Conservation (phyloP, 306 rosid genomes). For the Prunus padus region DNA sequence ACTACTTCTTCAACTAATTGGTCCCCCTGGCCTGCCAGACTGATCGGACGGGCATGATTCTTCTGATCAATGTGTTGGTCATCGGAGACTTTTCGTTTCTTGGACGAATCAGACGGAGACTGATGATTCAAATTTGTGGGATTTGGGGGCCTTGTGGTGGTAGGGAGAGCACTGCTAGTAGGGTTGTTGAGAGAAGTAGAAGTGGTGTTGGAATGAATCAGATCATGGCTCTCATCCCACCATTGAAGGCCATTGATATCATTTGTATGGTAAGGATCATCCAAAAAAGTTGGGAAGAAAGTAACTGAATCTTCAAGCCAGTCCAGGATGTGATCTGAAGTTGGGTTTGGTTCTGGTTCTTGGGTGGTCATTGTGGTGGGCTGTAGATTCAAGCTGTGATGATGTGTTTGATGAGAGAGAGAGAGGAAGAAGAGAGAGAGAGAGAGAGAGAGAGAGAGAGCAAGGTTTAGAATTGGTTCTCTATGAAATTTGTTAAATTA, state of each 20-base stretch:
- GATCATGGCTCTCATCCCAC: slow-evolving; percentile 63
- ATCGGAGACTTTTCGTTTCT: slow-evolving; percentile 54
- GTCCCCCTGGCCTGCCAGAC: slow-evolving; percentile 38
- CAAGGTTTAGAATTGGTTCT: slow-evolving; percentile 17
- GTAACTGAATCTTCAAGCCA: slow-evolving; percentile 79
- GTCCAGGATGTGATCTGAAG: slow-evolving; percentile 67
- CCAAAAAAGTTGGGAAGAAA: slow-evolving; percentile 66
- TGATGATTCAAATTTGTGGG: slow-evolving; percentile 28
- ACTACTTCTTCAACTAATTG: slow-evolving; percentile 30
- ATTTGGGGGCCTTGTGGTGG: slow-evolving; percentile 31
- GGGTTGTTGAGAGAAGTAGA: slow-evolving; percentile 39
- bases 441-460: slow-evolving; percentile 11
- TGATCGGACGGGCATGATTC: slow-evolving; percentile 32
- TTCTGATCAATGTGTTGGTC: slow-evolving; percentile 36
- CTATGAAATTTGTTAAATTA: slow-evolving; percentile 25
- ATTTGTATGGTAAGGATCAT: slow-evolving; percentile 51
- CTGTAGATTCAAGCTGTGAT: not conserved
- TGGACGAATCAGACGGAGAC: slow-evolving; percentile 47
- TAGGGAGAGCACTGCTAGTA: slow-evolving; percentile 15
- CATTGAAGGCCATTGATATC: slow-evolving; percentile 48
- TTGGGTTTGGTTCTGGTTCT: slow-evolving; percentile 47
- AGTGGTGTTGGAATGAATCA: slow-evolving; percentile 31
- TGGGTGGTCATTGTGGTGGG: slow-evolving; percentile 47
- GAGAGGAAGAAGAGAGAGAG: not conserved
- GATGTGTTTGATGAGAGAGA: too few species aligned